Percentiles rank a stretch among this genome's conserved stretches.
Evolutionary conservation across 768 basidiomycete genomes (phyloP).

Genomic region (Auriscalpium vulgare): DNA sequence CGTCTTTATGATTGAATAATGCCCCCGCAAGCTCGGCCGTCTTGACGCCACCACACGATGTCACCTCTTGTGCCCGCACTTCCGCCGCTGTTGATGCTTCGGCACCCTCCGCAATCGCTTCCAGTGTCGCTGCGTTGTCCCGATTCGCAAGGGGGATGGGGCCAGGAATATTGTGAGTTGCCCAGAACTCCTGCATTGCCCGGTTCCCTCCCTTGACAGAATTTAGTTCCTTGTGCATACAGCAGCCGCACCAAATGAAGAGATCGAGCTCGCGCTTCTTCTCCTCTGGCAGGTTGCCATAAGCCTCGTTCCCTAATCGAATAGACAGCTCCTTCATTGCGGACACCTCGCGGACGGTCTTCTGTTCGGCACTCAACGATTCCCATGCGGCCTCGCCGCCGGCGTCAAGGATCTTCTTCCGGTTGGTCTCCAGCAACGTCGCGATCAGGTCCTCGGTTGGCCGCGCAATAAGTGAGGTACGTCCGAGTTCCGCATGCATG

Average conservation of each 20-base stretch:
- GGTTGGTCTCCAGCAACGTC: background rate
- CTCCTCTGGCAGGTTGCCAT: background rate
- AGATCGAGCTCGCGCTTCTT: background rate
- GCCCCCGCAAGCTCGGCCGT: background rate
- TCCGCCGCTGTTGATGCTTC: background rate
- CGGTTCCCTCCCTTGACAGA: conserved; percentile 7
- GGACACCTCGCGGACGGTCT: too few relatives aligned
- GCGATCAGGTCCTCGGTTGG: background rate
- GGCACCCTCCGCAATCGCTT: conserved; percentile 8
- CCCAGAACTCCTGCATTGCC: conserved; percentile 5
- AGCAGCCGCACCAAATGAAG: conserved; percentile 4
- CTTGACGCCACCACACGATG: background rate
- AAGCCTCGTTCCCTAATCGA: background rate
- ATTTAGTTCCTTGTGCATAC: conserved; percentile 14
- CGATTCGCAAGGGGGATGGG: too few relatives aligned
- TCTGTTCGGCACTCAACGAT: background rate
- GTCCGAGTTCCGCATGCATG: background rate
- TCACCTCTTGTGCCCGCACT: background rate
- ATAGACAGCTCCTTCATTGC: background rate
- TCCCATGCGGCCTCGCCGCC: background rate
- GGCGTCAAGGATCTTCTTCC: background rate
- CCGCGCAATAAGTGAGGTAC: background rate
- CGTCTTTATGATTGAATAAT: background rate
- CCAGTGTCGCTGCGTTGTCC: too few relatives aligned
- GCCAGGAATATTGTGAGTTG: background rate